Percentiles rank a stretch among this genome's conserved stretches.
Conservation (phyloP, 257 asterid species). For the Gentiana straminea region DNA sequence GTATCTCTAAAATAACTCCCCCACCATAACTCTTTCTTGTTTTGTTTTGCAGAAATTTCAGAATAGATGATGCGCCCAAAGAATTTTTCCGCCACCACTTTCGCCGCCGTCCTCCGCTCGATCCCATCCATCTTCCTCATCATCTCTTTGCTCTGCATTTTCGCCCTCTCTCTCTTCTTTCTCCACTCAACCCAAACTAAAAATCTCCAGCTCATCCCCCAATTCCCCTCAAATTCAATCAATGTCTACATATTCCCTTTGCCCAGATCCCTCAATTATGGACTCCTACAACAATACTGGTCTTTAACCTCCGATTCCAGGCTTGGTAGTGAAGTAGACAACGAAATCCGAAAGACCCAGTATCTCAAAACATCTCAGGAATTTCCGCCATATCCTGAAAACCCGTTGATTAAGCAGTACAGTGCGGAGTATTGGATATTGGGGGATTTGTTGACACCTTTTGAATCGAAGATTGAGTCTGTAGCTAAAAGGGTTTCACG, state of each 20-base stretch:
- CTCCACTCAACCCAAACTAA: constrained; percentile 25
- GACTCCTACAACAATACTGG: constrained; percentile 71
- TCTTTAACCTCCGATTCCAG: constrained; percentile 47
- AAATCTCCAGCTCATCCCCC: constrained; percentile 18
- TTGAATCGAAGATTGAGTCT: constrained; percentile 37
- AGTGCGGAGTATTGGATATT: constrained; percentile 95
- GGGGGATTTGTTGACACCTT: constrained; percentile 65
- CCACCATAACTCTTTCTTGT: too few species aligned
- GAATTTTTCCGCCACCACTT: constrained; percentile 1
- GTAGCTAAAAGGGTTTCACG: constrained; percentile 56
- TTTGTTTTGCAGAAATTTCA: too few species aligned
- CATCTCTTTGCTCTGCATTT: constrained; percentile 25
- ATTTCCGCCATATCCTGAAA: constrained; percentile 65
- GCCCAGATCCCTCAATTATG: constrained; percentile 89
- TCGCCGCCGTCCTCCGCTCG: constrained; percentile 4
- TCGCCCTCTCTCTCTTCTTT: constrained; percentile 32
- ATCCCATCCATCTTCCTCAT: constrained; percentile 47
- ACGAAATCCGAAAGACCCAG: constrained; percentile 45
- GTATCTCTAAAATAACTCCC: too few species aligned
- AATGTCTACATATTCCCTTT: constrained; percentile 62
- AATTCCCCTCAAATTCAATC: constrained; percentile 25
- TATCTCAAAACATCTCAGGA: constrained; percentile 15
- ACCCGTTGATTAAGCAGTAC: constrained; percentile 81
- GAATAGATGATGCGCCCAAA: constrained; percentile 7
- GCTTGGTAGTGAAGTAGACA: constrained; percentile 79